These are phyloP conservation scores for Terfezia claveryi DNA, from an alignment of 495 filamentous ascomycete genomes.

Conservation along the genomic window DNA sequence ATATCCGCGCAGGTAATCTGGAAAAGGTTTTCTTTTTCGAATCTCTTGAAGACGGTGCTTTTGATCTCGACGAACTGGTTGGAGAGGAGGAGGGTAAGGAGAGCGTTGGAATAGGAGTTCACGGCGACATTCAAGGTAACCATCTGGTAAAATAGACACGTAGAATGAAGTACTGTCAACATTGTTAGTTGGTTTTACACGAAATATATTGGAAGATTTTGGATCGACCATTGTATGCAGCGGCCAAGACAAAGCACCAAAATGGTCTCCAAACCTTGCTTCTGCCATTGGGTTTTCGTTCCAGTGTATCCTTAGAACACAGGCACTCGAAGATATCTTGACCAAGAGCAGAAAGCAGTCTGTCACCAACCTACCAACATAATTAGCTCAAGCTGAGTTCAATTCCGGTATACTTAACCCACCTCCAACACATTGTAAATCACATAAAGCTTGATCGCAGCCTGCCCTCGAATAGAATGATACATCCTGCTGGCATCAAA, in stretches of 20 bases:
- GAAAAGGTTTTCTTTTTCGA: conserved; percentile 93
- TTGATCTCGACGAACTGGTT: conserved; percentile 99
- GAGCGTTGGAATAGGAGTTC: conserved; percentile 92
- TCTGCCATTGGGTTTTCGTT: conserved; percentile 64
- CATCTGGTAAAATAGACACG: conserved; percentile 83
- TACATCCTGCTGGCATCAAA: conserved; percentile 97
- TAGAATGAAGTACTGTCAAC: conserved; percentile 54
- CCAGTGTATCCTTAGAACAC: conserved; percentile 76
- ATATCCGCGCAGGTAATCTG: conserved; percentile 91
- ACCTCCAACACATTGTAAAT: conserved; percentile 94
- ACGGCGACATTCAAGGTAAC: conserved; percentile 95
- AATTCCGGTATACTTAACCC: neutral
- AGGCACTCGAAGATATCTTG: conserved; percentile 94
- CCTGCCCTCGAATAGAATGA: conserved; percentile 87
- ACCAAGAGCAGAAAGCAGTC: conserved; percentile 69
- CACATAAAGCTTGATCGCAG: conserved; percentile 92
- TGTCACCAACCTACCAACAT: conserved; percentile 38
- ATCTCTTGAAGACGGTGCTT: conserved; percentile 87
- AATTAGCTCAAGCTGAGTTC: neutral
- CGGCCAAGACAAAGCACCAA: conserved; percentile 69
- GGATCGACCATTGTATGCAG: conserved; percentile 37
- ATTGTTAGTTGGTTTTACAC: neutral
- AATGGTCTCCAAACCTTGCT: conserved; percentile 83
- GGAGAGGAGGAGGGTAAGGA: conserved; percentile 73
- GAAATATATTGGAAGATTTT: neutral